Percentiles rank a stretch among this genome's conserved stretches.
These are phyloP conservation scores for Hypsizygus marmoreus DNA, from an alignment of 768 basidiomycete genomes.

Conservation along the genomic window DNA sequence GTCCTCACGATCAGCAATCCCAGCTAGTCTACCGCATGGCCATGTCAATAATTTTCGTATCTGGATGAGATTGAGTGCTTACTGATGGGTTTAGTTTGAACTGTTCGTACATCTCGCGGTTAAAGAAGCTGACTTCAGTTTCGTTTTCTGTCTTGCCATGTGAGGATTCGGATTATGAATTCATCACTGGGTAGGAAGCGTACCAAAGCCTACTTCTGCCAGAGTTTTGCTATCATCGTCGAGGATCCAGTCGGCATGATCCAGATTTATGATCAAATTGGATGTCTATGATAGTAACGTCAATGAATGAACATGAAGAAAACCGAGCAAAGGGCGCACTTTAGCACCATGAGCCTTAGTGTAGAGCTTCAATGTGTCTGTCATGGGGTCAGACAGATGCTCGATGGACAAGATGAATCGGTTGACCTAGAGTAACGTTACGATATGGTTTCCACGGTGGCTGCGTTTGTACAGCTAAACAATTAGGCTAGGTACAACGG, in stretches of 20 bases:
- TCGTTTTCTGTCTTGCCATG: slow-evolving; percentile 76
- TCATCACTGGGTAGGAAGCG: slow-evolving; percentile 19
- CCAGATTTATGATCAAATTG: slow-evolving; percentile 97
- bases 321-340: slow-evolving; percentile 41
- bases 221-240: slow-evolving; percentile 65
- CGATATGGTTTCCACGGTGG: slow-evolving; percentile 90
- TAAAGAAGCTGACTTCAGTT: slow-evolving; percentile 93
- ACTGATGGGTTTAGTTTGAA: slow-evolving; percentile 89
- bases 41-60: slow-evolving; percentile 1
- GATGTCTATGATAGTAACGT: slow-evolving; percentile 62
- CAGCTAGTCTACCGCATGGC: slow-evolving; percentile 41
- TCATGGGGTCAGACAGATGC: slow-evolving; percentile 9
- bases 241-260: slow-evolving; percentile 93
- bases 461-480: slow-evolving; percentile 67
- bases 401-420: slow-evolving; percentile 2
- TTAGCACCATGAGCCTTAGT: slow-evolving; percentile 94
- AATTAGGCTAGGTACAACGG: slow-evolving; percentile 10
- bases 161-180: neutral
- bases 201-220: slow-evolving; percentile 77
- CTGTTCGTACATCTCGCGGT: slow-evolving; percentile 67
- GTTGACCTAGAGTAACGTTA: slow-evolving; percentile 65
- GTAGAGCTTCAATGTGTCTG: slow-evolving; percentile 95
- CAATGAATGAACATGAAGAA: neutral
- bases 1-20: slow-evolving; percentile 33
- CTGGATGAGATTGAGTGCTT: neutral